Evolutionary conservation across 257 asterid genomes (phyloP), one percentile per base, ranked within the genome.

Genomic region (Petunia secreta): DNA sequence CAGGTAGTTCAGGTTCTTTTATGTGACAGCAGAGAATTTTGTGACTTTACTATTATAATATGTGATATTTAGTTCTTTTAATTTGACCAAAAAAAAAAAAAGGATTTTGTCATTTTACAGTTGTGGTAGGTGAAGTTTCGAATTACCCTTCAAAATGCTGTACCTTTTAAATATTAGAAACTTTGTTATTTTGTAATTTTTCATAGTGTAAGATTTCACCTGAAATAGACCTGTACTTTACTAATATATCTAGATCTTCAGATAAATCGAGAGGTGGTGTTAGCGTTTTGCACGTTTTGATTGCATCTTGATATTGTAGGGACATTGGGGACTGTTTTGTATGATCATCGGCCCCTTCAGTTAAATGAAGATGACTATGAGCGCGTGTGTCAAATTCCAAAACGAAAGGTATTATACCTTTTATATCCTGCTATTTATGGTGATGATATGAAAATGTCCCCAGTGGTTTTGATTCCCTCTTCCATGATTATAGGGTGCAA

Each of bases 331-430:
- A 77, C 84, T 71, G 73, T 80, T 63, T 81, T 95, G 75, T 91
- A 81, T 50, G 99, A 95, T 81, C 99, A 95, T 83, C 90, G 86
- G 2, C 97, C 98, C 2, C 87, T 91, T 15, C 53, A 40, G 6
- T 78, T 92, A 2, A 93, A 93, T 63, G 65, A 57, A 3, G 97
- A 95, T 82, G 99, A 95, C 79, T 86, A 87, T 5, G 86, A 83
- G 48, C 97, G 99, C 8, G 96, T 87, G 3, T 85, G 93, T 60
- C 80, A 73, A 48, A 89, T 95, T 41, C 99, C 99, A 1, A 89
- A 86, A 77, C 80, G 16, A 55, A 95, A 95, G 98, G 98, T 91
- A 85, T 41, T 57, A 65, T 0, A 6, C n/a, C 5, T 62, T 11
- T 11, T 71, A n/a, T 48, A 3, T 34, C 44, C 11, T 71, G 60